Evolutionary conservation across 2,329 filamentous ascomycete genomes (phyloP).

Genomic region (Didymella keratinophila): DNA sequence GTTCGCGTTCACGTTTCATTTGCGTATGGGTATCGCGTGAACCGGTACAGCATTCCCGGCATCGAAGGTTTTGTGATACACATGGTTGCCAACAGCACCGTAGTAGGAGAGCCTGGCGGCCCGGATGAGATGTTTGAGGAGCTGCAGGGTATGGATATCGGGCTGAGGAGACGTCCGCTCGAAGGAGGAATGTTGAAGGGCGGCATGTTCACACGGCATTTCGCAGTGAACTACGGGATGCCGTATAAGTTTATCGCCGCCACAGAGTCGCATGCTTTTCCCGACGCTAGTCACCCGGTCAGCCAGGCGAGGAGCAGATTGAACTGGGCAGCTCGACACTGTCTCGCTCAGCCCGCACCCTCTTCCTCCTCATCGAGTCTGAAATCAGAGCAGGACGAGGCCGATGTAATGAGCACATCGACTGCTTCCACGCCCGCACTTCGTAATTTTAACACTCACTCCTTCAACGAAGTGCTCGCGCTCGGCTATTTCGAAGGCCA

Average conservation of each 20-base stretch:
- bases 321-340: slow-evolving; percentile 62
- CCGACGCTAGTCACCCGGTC: slow-evolving; percentile 51
- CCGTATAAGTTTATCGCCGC: slow-evolving; percentile 71
- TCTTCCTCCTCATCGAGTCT: background rate
- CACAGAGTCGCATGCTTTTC: slow-evolving; percentile 47
- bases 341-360: slow-evolving; percentile 44
- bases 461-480: slow-evolving; percentile 70
- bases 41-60: slow-evolving; percentile 58
- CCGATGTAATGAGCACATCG: background rate
- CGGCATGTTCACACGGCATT: slow-evolving; percentile 62
- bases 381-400: background rate
- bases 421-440: background rate
- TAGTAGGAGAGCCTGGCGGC: slow-evolving; percentile 62
- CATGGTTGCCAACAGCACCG: slow-evolving; percentile 62
- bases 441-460: background rate
- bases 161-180: slow-evolving; percentile 31
- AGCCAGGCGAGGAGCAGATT: slow-evolving; percentile 61
- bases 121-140: slow-evolving; percentile 67
- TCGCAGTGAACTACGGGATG: slow-evolving; percentile 66
- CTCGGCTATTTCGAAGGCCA: slow-evolving; percentile 69
- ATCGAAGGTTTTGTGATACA: slow-evolving; percentile 59
- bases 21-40: slow-evolving; percentile 53
- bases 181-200: slow-evolving; percentile 41
- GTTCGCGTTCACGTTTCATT: slow-evolving; percentile 48
- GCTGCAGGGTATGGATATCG: slow-evolving; percentile 53